phyloP scores from a whole-genome alignment of 208 protist species.

The Acanthamoeba sp. region DNA sequence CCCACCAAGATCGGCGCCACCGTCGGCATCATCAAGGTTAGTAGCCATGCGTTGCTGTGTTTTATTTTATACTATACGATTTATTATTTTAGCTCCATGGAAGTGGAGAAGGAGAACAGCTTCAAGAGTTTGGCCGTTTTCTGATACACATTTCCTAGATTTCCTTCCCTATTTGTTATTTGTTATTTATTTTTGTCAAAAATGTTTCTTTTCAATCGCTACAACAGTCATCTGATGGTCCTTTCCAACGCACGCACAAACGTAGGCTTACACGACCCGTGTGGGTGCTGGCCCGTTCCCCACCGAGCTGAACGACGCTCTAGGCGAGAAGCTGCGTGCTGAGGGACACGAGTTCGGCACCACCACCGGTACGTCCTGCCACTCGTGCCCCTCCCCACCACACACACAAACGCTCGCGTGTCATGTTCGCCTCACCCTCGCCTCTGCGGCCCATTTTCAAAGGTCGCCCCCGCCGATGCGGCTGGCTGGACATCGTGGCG shows the following conservation, averaged over 20 bases:
- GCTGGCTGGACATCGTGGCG: slow-evolving; percentile 89
- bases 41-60: background rate
- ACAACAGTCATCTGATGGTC: no score
- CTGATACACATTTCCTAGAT: slow-evolving; percentile 58
- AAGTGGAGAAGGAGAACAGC: slow-evolving; percentile 51
- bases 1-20: slow-evolving; percentile 84
- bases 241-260: no score
- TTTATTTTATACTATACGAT: no score
- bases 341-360: slow-evolving; percentile 90
- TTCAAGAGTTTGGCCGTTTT: slow-evolving; percentile 33
- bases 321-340: slow-evolving; percentile 70
- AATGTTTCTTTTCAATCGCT: no score
- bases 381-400: slow-evolving; percentile 79
- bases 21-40: slow-evolving; percentile 90
- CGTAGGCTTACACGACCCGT: slow-evolving; percentile 91
- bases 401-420: background rate
- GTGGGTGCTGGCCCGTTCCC: slow-evolving; percentile 88
- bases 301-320: slow-evolving; percentile 81
- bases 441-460: background rate
- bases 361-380: slow-evolving; percentile 83
- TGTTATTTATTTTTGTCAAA: background rate
- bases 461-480: slow-evolving; percentile 87
- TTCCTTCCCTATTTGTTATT: background rate
- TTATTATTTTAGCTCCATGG: no score
- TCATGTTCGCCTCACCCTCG: background rate